Evolutionary conservation across 1,284 basidiomycete species (phyloP), one percentile per base, ranked within the genome.

Genomic region (Rhodotorula sp.): DNA sequence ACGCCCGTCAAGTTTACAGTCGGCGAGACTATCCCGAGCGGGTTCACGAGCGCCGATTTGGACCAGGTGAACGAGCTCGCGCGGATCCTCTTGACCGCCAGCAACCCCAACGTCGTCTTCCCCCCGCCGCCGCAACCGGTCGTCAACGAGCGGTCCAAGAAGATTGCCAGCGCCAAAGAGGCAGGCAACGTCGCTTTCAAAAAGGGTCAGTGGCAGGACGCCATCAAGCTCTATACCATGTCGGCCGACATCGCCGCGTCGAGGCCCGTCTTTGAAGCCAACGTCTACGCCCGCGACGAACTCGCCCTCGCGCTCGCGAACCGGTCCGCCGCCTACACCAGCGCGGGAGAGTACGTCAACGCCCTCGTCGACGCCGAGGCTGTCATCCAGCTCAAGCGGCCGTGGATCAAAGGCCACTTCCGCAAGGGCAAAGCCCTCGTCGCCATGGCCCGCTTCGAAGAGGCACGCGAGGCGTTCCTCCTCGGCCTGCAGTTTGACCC

Each of bases 371-470:
- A 99, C 79, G 94, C 95, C 1, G 93, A 98, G 72, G 88, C 89
- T 2, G 93, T 97, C 75, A 89, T 95, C 57, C 82, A 87, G 74
- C 82, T 97, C 66, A 91, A 92, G 80, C 85, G 89, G 68, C 88
- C 88, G 42, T 99, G 95, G 95, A 87, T 89, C 77, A 98, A 98
- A 80, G 95, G 94, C 0, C 93, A 98, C 80, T 96, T 95, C 84
- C 85, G 95, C 74, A 95, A 89, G 77, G 92, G 90, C 5, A 91
- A 90, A 80, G 93, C 95, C 0, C 83, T 98, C 58, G 83, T 90
- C 7, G 91, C 87, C n/a, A 83, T 99, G 67, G 84, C 85, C 20
- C 83, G 85, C 60, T 82, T 86, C 64, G 83, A 87, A 49, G 93
- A 96, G 64, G 95, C 94, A 4, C 86, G 86, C 72, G 91, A 95